phyloP scores from a whole-genome alignment of 257 asterid species.

The Penstemon eatonii region DNA sequence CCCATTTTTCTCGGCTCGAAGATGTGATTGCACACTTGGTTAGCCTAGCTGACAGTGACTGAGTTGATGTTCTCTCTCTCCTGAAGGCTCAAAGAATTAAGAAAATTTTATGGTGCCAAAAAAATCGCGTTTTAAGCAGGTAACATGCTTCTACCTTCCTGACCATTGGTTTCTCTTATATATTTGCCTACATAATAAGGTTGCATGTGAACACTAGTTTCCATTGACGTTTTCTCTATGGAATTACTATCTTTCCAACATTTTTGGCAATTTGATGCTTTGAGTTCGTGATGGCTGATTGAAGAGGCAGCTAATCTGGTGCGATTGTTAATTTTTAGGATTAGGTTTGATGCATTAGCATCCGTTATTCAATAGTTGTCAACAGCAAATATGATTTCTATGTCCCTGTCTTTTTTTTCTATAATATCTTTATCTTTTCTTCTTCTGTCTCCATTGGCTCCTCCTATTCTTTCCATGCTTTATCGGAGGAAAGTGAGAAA shows the following conservation, averaged over 20 bases:
- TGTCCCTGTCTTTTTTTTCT: too few species aligned
- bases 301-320: neutral
- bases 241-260: too few species aligned
- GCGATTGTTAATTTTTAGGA: too few species aligned
- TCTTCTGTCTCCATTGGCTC: too few species aligned
- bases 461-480: too few species aligned
- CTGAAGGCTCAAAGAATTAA: constrained; percentile 9
- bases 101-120: constrained; percentile 10
- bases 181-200: neutral
- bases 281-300: neutral
- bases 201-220: too few species aligned
- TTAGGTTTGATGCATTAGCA: too few species aligned
- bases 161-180: neutral
- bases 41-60: constrained; percentile 50
- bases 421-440: too few species aligned
- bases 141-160: constrained; percentile 2
- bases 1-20: constrained; percentile 70
- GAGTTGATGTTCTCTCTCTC: constrained; percentile 17
- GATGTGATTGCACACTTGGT: constrained; percentile 68
- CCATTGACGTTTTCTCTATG: too few species aligned
- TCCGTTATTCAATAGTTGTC: too few species aligned
- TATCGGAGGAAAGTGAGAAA: too few species aligned
- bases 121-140: constrained; percentile 17
- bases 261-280: neutral
- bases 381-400: too few species aligned